Evolutionary conservation across 1,284 basidiomycete species (phyloP).

Genomic region (Irpex lacteus): DNA sequence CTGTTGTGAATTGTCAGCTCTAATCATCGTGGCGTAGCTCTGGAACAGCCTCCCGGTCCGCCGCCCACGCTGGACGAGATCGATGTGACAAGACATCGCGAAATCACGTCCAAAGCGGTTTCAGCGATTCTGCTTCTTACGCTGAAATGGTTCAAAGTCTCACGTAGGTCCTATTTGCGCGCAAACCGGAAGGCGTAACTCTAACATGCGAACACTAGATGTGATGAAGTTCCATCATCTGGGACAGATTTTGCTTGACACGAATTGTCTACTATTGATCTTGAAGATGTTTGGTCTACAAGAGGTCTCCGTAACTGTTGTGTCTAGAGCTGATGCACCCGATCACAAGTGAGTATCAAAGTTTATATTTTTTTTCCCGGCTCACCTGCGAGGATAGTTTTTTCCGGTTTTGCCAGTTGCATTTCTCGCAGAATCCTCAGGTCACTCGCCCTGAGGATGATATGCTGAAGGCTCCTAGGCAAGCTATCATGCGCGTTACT

Average conservation of each 20-base stretch:
- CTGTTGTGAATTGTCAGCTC: conserved; percentile 12
- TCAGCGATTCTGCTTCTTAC: conserved; percentile 91
- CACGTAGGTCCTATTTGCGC: conserved; percentile 58
- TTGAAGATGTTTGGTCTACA: conserved; percentile 98
- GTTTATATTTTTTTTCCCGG: too few species aligned
- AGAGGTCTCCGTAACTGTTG: conserved; percentile 82
- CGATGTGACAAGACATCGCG: conserved; percentile 93
- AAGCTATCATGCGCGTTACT: conserved; percentile 52
- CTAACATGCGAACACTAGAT: conserved; percentile 47
- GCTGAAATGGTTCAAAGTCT: conserved; percentile 98
- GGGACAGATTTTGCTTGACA: conserved; percentile 91
- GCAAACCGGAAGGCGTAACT: not conserved
- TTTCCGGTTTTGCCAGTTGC: conserved; percentile 88
- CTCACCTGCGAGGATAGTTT: conserved; percentile 66
- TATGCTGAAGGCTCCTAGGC: conserved; percentile 54
- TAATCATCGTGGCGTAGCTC: conserved; percentile 33
- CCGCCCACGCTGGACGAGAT: conserved; percentile 91
- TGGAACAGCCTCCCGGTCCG: conserved; percentile 57
- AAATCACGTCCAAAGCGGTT: conserved; percentile 96
- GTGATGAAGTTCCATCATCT: conserved; percentile 99
- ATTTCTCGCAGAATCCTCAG: conserved; percentile 65
- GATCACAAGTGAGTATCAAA: conserved; percentile 72
- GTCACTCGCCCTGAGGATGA: conserved; percentile 52
- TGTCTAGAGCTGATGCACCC: conserved; percentile 86
- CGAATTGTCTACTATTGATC: conserved; percentile 91